Conservation (phyloP, 2,329 filamentous ascomycete genomes). For the Colletotrichum higginsianum region DNA sequence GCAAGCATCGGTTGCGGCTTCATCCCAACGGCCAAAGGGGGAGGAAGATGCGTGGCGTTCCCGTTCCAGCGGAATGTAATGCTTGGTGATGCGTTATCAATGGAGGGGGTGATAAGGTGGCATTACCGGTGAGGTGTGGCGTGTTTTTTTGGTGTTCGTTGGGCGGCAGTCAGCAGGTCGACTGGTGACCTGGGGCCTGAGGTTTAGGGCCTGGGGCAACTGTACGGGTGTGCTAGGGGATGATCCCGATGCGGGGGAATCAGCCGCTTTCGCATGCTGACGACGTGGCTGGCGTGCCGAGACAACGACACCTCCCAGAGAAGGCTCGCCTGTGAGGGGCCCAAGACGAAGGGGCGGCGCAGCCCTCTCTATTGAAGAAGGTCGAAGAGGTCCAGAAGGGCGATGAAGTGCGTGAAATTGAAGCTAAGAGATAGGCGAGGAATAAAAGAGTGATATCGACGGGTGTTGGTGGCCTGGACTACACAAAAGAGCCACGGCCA, state of each 20-base stretch:
- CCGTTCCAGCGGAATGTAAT: not conserved
- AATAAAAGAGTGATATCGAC: conserved; percentile 11
- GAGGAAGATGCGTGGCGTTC: not conserved
- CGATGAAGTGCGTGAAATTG: conserved; percentile 8
- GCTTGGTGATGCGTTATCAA: not conserved
- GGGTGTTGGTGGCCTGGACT: not conserved
- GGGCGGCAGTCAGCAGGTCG: conserved; percentile 28
- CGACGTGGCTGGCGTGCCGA: conserved; percentile 36
- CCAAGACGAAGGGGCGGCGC: conserved; percentile 11
- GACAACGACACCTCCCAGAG: conserved; percentile 37
- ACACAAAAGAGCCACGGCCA: not conserved
- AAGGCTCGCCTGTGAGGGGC: conserved; percentile 24
- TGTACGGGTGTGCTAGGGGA: conserved; percentile 14
- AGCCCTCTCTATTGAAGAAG: conserved; percentile 21
- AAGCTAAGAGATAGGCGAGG: conserved; percentile 38
- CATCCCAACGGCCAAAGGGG: not conserved
- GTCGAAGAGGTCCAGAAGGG: conserved; percentile 13
- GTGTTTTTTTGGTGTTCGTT: conserved; percentile 29
- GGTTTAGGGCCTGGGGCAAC: not conserved
- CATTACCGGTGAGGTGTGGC: conserved; percentile 23
- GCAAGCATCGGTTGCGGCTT: conserved; percentile 9
- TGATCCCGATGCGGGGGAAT: conserved; percentile 35
- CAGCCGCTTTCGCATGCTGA: conserved; percentile 28
- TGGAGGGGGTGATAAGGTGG: not conserved
- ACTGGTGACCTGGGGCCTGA: not conserved